Evolutionary conservation across 805 yeast species (phyloP), one percentile per base, ranked within the genome.

Genomic region (Kregervanrija fluxuum): DNA sequence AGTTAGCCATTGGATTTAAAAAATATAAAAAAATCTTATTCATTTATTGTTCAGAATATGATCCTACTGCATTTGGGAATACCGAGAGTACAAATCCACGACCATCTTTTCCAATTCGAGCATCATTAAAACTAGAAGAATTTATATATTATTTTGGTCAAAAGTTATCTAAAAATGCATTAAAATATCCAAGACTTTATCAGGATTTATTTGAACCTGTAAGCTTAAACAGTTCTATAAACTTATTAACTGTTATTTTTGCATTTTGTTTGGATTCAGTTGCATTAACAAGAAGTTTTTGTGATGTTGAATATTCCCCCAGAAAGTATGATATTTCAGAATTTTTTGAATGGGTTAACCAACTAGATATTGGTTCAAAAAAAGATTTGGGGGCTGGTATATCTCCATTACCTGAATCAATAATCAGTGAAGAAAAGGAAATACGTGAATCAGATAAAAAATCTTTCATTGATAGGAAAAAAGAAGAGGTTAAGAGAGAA

Each of bases 1-100:
- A 64, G 47, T 44, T 64, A 14, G 66, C 65, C 1, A 46, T 64
- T 16, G 65, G 59, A 15, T 57, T 64, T 38, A 50, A 49, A 33
- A 41, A 51, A 9, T 43, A 45, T 30, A 50, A 52, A 28, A 59
- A 55, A 39, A 47, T 63, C 11, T 52, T 63, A 3, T 41, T 63
- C 13, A 40, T 63, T 8, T 48, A 63, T 45, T 63, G 67, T 43
- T 55, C 62, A 2, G 42, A 48, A 16, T 45, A 37, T n/a, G 37
- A n/a, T 35, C 30, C 12, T 14, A 31, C 35, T 28, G 38, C 33
- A 30, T 40, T 11, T 28, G 42, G 46, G 13, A 12, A 11, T 15
- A 34, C 35, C n/a, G 28, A 35, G 14, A 14, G 13, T 10, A 16
- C 22, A 16, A 30, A 17, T 11, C 32, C 35, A 5, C 22, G 8